These are phyloP conservation scores for Kappamyces sp. DNA, from an alignment of 192 early-diverging fungal species.

Conservation along the genomic window DNA sequence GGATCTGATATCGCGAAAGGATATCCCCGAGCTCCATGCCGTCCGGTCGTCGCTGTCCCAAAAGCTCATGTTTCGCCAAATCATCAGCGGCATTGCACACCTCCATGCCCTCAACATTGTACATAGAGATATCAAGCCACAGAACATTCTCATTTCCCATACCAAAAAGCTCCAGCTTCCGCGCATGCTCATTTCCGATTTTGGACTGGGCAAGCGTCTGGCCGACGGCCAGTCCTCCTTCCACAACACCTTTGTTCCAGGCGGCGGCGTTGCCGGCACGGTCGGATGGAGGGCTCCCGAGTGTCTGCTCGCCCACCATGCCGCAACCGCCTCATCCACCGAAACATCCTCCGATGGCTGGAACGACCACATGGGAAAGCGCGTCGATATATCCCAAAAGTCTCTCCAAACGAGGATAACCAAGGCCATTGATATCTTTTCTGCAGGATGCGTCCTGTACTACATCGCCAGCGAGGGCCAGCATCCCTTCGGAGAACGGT, in stretches of 20 bases:
- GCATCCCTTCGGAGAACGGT: constrained; percentile 94
- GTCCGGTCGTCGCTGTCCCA: constrained; percentile 42
- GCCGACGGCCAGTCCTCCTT: constrained; percentile 92
- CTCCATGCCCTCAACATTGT: constrained; percentile 93
- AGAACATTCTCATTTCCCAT: constrained; percentile 82
- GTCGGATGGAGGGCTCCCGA: constrained; percentile 97
- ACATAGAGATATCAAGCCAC: constrained; percentile 94
- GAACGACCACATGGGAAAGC: not conserved
- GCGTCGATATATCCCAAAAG: constrained; percentile 24
- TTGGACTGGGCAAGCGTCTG: constrained; percentile 91
- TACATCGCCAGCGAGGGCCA: constrained; percentile 83
- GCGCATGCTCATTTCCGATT: constrained; percentile 89
- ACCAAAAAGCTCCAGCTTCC: constrained; percentile 35
- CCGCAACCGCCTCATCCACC: constrained; percentile 13
- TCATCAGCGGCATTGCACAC: constrained; percentile 78
- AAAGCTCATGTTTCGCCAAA: constrained; percentile 71
- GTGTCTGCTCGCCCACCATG: constrained; percentile 46
- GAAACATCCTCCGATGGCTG: constrained; percentile 22
- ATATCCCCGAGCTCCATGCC: constrained; percentile 37
- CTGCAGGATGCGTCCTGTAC: constrained; percentile 91
- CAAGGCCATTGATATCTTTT: constrained; percentile 90
- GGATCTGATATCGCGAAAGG: constrained; percentile 62
- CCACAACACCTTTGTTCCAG: constrained; percentile 70
- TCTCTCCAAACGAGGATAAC: constrained; percentile 54
- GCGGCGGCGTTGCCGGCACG: constrained; percentile 75